Evolutionary conservation across 169 alveolate species (phyloP), one percentile per base, ranked within the genome.

Genomic region (Plasmodium inui): DNA sequence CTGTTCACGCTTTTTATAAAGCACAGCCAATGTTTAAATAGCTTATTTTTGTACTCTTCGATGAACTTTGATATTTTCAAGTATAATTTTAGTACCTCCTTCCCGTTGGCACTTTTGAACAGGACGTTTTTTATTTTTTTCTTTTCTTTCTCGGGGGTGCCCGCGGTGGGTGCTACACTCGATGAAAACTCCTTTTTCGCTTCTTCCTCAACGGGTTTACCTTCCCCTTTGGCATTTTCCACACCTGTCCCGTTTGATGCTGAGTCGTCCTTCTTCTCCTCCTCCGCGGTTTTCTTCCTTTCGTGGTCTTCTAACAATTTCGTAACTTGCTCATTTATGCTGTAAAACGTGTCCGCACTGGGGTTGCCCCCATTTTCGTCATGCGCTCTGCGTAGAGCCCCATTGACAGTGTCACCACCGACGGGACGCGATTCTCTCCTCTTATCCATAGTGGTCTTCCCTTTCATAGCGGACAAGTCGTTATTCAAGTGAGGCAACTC

Each of bases 71-170:
- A 70, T 28, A 91, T 91, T 50, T 91, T 91, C 61, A 91, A n/a
- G 26, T 91, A 91, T 37, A 91, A 91, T 78, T 91, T 91, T 81
- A 91, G 41, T 14, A 91, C 95, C 28, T 91, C 95, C 67, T 91
- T 91, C 28, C 95, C 95, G 67, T 50, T 81, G 12, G 81, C 14
- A 32, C 44, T 70, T 91, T 71, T 91, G 12, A 91, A 81, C 39
- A 91, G 22, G 26, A 71, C 41, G 78, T 91, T 91, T 70, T 91
- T 91, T 82, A 46, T 82, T 41, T 91, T 91, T 44, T 46, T 89
- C 17, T 55, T 46, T 14, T 79, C 72, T 6, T 26, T n/a, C 7
- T 80, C 86, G 41, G 5, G 7, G 37, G 14, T 34, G 8, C 32
- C 1, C 32, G 10, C 78, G 7, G 12, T 67, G 39, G 37, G 10